Percentiles rank a stretch among this genome's conserved stretches.
Conservation (phyloP, 2,329 filamentous ascomycete species). For the Dothidotthia symphoricarpi region DNA sequence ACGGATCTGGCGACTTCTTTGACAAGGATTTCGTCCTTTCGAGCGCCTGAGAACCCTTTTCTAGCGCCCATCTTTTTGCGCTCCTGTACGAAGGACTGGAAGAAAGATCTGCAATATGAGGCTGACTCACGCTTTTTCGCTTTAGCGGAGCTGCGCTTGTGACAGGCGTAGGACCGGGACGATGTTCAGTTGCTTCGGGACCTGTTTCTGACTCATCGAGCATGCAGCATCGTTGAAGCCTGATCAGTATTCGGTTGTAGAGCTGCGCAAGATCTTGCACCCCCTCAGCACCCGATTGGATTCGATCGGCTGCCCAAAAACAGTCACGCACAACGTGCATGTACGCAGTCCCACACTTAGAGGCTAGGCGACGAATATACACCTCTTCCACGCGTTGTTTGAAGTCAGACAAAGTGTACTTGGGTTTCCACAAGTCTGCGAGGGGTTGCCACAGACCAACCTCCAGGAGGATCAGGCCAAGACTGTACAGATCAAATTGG, state of each 20-base stretch:
- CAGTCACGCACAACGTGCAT: slow-evolving; percentile 72
- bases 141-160: slow-evolving; percentile 29
- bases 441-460: slow-evolving; percentile 74
- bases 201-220: slow-evolving; percentile 39
- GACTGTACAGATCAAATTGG: slow-evolving; percentile 66
- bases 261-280: slow-evolving; percentile 35
- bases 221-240: slow-evolving; percentile 41
- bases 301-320: slow-evolving; percentile 64
- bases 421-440: slow-evolving; percentile 57
- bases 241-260: slow-evolving; percentile 48
- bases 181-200: slow-evolving; percentile 29
- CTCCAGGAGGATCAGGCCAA: slow-evolving; percentile 71
- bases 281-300: slow-evolving; percentile 25
- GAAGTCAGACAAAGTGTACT: slow-evolving; percentile 61
- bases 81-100: slow-evolving; percentile 36
- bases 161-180: slow-evolving; percentile 21
- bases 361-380: slow-evolving; percentile 63
- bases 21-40: slow-evolving; percentile 36
- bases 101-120: slow-evolving; percentile 26
- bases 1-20: slow-evolving; percentile 28
- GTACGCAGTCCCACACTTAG: slow-evolving; percentile 71
- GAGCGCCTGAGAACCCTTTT: slow-evolving; percentile 37
- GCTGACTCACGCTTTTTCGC: slow-evolving; percentile 31
- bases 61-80: slow-evolving; percentile 38
- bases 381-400: slow-evolving; percentile 63